phyloP scores from a whole-genome alignment of 2,329 filamentous ascomycete genomes.

The Podosphaera leucotricha region DNA sequence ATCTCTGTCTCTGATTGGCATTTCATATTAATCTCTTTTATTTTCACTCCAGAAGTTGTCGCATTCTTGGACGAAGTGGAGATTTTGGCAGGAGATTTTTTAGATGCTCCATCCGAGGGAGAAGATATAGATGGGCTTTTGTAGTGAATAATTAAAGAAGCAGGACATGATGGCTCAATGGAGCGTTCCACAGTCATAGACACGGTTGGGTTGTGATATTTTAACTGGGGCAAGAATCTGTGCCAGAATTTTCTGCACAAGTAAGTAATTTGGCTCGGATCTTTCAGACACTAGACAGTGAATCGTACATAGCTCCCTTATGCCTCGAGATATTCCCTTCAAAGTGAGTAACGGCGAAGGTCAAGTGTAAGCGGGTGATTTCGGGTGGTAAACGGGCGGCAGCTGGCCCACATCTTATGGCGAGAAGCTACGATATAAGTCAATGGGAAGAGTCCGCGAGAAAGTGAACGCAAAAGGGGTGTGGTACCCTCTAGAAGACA shows the following conservation, averaged over 20 bases:
- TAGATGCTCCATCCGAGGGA: no score
- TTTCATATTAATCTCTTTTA: constrained; percentile 35
- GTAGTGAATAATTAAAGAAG: constrained; percentile 43
- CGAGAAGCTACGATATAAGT: constrained; percentile 32
- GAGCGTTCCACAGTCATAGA: constrained; percentile 63
- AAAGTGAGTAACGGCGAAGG: constrained; percentile 38
- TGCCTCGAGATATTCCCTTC: constrained; percentile 30
- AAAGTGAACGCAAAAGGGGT: background rate
- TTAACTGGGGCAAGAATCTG: constrained; percentile 58
- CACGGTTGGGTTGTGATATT: constrained; percentile 78
- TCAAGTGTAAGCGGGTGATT: constrained; percentile 51
- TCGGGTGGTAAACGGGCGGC: constrained; percentile 59
- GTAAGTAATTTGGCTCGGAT: background rate
- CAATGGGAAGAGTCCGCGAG: background rate
- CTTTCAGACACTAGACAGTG: background rate
- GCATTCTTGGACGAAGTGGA: constrained; percentile 14
- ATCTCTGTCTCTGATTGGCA: constrained; percentile 36
- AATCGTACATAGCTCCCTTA: constrained; percentile 19
- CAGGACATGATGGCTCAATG: constrained; percentile 27
- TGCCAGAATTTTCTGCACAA: constrained; percentile 63
- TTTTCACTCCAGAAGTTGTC: constrained; percentile 25
- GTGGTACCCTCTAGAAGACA: background rate
- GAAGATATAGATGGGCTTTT: constrained; percentile 8
- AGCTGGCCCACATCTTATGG: constrained; percentile 58
- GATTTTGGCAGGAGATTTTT: constrained; percentile 24